Evolutionary conservation across 306 rosid genomes (phyloP).

Genomic region (Glycine latifolia): DNA sequence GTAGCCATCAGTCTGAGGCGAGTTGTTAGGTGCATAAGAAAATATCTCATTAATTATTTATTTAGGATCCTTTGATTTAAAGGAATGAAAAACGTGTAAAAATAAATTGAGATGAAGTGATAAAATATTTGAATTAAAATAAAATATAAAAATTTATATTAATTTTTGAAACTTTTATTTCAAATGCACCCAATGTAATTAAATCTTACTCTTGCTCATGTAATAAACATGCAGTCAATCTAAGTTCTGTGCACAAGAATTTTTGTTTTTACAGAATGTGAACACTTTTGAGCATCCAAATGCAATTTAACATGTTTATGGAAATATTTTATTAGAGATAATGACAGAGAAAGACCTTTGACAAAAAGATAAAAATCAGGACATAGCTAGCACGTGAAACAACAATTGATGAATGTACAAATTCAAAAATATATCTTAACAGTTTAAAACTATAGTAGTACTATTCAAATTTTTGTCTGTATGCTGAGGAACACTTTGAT

Average conservation of each 20-base stretch:
- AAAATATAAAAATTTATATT: no score
- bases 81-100: no score
- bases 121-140: no score
- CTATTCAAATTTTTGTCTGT: constrained; percentile 27
- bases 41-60: not conserved
- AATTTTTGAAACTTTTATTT: no score
- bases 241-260: not conserved
- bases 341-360: not conserved
- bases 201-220: not conserved
- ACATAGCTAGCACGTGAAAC: constrained; percentile 20
- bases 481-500: constrained; percentile 12
- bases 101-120: no score
- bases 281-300: constrained; percentile 20
- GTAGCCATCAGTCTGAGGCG: not conserved
- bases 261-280: not conserved
- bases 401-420: not conserved
- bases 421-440: constrained; percentile 8
- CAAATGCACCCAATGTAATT: no score
- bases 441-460: not conserved
- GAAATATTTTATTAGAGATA: constrained; percentile 10
- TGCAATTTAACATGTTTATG: not conserved
- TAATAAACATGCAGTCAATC: not conserved
- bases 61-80: no score
- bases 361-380: not conserved
- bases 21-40: not conserved